Conservation (phyloP, 176 grass and related monocot species). For the Carex myosuroides region DNA sequence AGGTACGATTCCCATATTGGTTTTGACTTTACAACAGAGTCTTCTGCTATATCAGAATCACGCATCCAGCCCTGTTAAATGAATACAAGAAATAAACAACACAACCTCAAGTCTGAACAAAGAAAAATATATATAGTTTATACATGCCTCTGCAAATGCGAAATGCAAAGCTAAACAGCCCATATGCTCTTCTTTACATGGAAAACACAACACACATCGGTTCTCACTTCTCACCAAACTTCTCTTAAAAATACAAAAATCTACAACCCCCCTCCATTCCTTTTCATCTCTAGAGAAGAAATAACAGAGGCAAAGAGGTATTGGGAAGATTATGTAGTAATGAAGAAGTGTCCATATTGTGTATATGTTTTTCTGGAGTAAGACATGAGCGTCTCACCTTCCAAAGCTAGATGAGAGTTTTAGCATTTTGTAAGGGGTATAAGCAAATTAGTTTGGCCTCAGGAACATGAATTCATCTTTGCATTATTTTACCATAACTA, state of each 20-base stretch:
- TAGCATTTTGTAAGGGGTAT: neutral
- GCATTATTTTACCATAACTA: neutral
- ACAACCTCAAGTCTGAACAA: neutral
- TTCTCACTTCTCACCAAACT: neutral
- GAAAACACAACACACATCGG: neutral
- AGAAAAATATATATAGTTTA: neutral
- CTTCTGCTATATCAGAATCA: conserved; percentile 45
- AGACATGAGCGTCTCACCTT: neutral
- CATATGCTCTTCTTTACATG: neutral
- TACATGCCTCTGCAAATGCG: neutral
- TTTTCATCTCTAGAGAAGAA: neutral
- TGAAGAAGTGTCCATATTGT: neutral
- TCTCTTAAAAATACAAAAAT: neutral
- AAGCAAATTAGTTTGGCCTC: neutral
- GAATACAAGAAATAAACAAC: neutral
- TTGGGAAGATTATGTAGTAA: neutral
- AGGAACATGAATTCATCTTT: neutral
- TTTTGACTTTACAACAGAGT: conserved; percentile 73
- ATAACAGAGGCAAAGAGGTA: neutral
- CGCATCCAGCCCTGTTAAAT: conserved; percentile 58
- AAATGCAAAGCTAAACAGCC: conserved; percentile 11
- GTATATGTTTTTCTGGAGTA: neutral
- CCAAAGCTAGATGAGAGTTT: neutral
- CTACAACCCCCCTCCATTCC: neutral
- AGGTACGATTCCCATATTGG: conserved; percentile 95